Conservation (phyloP, 2,329 filamentous ascomycete species). For the Diaporthe batatas region DNA sequence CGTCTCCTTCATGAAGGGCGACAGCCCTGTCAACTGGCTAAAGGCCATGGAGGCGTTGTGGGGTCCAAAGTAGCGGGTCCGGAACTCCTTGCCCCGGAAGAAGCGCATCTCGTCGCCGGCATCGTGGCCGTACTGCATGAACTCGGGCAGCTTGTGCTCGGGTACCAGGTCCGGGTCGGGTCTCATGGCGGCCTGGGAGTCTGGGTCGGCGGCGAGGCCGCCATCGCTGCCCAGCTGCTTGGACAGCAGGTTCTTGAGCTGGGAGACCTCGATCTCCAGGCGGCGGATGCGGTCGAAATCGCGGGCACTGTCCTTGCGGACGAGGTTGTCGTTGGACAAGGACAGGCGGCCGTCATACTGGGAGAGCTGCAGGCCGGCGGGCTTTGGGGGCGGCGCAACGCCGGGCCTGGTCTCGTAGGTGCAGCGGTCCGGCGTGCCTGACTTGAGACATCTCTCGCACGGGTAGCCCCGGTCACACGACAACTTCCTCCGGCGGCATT, state of each 20-base stretch:
- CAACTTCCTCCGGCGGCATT: slow-evolving; percentile 71
- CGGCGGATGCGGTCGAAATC: slow-evolving; percentile 71
- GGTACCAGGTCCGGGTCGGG: slow-evolving; percentile 42
- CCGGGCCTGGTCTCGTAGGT: slow-evolving; percentile 68
- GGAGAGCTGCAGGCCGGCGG: slow-evolving; percentile 63
- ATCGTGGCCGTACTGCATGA: slow-evolving; percentile 50
- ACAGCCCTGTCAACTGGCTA: slow-evolving; percentile 66
- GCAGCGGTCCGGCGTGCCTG: slow-evolving; percentile 70
- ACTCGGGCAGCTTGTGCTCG: slow-evolving; percentile 47
- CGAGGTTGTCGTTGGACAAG: slow-evolving; percentile 56
- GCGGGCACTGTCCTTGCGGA: slow-evolving; percentile 57
- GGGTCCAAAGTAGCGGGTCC: slow-evolving; percentile 71
- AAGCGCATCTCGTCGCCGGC: slow-evolving; percentile 66
- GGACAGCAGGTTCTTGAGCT: slow-evolving; percentile 66
- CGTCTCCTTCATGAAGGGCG: slow-evolving; percentile 73
- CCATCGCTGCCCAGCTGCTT: slow-evolving; percentile 53
- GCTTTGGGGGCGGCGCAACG: slow-evolving; percentile 56
- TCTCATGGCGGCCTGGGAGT: slow-evolving; percentile 44
- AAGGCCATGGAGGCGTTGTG: slow-evolving; percentile 73
- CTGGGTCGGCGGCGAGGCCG: slow-evolving; percentile 45
- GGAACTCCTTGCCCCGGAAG: slow-evolving; percentile 71
- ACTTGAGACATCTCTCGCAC: slow-evolving; percentile 73
- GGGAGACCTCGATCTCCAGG: slow-evolving; percentile 70
- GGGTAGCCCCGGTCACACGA: slow-evolving; percentile 73
- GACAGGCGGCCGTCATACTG: slow-evolving; percentile 59